Evolutionary conservation across 495 filamentous ascomycete genomes (phyloP), one percentile per base, ranked within the genome.

Genomic region (Amniculicola lignicola): DNA sequence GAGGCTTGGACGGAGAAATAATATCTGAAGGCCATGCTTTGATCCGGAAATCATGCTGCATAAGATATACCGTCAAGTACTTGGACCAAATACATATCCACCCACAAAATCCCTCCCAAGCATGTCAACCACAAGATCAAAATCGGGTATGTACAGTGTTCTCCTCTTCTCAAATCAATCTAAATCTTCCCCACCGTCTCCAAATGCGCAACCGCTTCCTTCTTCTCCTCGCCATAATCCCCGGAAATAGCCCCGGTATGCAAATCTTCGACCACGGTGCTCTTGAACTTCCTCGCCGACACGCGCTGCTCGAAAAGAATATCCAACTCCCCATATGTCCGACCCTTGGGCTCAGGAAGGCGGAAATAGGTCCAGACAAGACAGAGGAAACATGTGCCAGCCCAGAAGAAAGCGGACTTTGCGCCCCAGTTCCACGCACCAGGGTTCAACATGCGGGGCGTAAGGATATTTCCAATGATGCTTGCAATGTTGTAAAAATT

Each of bases 341-440:
- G 78, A 9, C 85, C 87, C 1, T 71, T 68, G 0, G 87, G 86
- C 57, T 90, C 87, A 0, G 87, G 87, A 1, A 90, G 77, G 5
- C 87, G 80, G 77, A 89, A 89, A 70, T 81, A 90, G 0, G 80
- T 79, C 68, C 87, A 90, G 3, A 88, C 69, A 49, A 89, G 79
- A 69, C 84, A 88, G 29, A 81, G 66, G 72, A 87, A 87, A 68
- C 85, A 87, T 44, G 82, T 81, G 0, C 82, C 85, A 7, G 78
- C 84, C 85, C 84, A 91, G 75, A 90, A 89, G 69, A 91, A 88
- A n/a, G 84, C 86, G n/a, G 85, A 76, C 53, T 80, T 87, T 58
- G 86, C 87, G 40, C 77, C 72, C 86, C 85, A 92, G 69, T 87
- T 65, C 86, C 87, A 90, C 0, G 81, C 85, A 0, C 69, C 72